Evolutionary conservation across 371 early-diverging fungal genomes (phyloP).

Genomic region (Mucor sp.): DNA sequence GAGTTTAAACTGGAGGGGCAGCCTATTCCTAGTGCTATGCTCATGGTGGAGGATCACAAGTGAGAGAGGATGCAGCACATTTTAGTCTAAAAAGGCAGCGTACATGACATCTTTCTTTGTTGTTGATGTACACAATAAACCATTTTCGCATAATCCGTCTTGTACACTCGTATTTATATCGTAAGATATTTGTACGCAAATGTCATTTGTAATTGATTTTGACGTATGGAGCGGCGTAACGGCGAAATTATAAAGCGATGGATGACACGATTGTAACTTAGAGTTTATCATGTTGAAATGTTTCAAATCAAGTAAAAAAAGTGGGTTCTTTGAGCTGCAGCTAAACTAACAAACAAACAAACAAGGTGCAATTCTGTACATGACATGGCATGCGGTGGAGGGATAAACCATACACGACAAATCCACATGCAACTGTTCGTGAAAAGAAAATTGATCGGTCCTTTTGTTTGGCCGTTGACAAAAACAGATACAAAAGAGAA

Average conservation of each 20-base stretch:
- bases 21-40: constrained; percentile 23
- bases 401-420: neutral
- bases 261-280: neutral
- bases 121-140: neutral
- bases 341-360: neutral
- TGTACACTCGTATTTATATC: neutral
- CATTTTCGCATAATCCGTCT: neutral
- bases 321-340: neutral
- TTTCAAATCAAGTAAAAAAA: neutral
- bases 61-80: neutral
- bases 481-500: neutral
- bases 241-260: neutral
- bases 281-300: neutral
- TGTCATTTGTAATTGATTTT: neutral
- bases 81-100: neutral
- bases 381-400: neutral
- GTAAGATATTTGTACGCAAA: neutral
- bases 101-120: neutral
- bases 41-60: constrained; percentile 23
- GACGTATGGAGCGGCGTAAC: neutral
- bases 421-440: neutral
- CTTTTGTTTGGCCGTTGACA: neutral
- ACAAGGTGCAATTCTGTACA: neutral
- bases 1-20: constrained; percentile 16
- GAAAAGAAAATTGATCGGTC: neutral